Evolutionary conservation across 805 yeast species (phyloP).

Genomic region (Starmera caribaea): DNA sequence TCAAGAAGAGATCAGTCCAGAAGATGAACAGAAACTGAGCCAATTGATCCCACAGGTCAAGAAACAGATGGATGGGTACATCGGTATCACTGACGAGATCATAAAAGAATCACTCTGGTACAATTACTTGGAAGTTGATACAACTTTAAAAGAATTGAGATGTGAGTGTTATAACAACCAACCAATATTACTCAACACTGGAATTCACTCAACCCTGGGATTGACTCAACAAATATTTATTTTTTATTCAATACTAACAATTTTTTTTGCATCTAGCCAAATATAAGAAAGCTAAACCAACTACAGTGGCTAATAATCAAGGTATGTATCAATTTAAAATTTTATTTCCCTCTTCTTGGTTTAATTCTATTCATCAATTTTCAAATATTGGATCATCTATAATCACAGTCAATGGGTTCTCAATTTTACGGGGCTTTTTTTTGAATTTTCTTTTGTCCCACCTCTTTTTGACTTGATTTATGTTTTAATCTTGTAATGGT

Average conservation of each 20-base stretch:
- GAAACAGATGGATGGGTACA: conserved; percentile 25
- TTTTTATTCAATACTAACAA: no score
- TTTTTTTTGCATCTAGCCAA: conserved; percentile 6
- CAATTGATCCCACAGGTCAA: conserved; percentile 34
- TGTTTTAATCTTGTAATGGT: neutral
- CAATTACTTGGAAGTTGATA: conserved; percentile 46
- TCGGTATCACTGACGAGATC: conserved; percentile 35
- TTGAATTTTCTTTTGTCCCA: neutral
- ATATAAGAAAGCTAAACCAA: conserved; percentile 10
- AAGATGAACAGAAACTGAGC: conserved; percentile 30
- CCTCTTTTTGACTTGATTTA: neutral
- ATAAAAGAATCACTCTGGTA: conserved; percentile 51
- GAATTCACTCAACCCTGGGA: no score
- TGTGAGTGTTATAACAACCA: conserved; percentile 15
- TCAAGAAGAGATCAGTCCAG: conserved; percentile 23
- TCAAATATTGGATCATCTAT: conserved; percentile 5
- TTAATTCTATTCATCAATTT: neutral
- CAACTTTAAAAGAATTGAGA: conserved; percentile 36
- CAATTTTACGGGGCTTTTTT: conserved; percentile 4
- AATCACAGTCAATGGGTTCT: neutral
- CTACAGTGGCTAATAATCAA: conserved; percentile 20
- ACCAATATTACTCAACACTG: no score
- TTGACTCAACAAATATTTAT: no score
- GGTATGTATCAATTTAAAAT: conserved; percentile 32
- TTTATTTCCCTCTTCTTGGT: neutral